These are phyloP conservation scores for Fremontodendron californicum DNA, from an alignment of 345 rosid genomes.

Conservation along the genomic window DNA sequence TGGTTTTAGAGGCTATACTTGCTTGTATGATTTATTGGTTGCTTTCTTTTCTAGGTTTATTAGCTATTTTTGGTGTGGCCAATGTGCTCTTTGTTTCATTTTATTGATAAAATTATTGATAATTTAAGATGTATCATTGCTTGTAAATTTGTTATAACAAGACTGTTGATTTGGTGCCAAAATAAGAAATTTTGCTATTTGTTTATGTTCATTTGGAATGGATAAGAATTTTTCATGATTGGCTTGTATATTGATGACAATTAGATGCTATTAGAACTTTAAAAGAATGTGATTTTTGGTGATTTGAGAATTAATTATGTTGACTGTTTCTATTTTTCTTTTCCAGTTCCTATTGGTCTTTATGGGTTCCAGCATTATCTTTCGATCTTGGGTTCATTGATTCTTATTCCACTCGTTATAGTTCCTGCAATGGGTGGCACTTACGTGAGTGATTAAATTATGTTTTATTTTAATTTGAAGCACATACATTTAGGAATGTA, in stretches of 20 bases:
- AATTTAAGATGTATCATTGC: neutral
- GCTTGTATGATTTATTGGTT: neutral
- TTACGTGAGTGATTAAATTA: slow-evolving; percentile 52
- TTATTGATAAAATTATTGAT: neutral
- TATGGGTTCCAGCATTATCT: slow-evolving; percentile 95
- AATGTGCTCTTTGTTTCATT: neutral
- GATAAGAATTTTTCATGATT: neutral
- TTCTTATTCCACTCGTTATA: slow-evolving; percentile 85
- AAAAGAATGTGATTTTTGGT: neutral
- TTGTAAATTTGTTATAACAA: neutral
- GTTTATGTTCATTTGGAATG: neutral
- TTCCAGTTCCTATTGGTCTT: slow-evolving; percentile 88
- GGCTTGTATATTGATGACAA: neutral
- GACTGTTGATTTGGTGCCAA: neutral
- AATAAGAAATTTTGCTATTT: neutral
- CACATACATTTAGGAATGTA: neutral
- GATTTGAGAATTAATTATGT: neutral
- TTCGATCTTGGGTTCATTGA: slow-evolving; percentile 81
- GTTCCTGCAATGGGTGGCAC: slow-evolving; percentile 99
- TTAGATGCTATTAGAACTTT: neutral
- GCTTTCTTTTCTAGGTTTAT: neutral
- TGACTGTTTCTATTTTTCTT: slow-evolving; percentile 9
- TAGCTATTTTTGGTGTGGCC: neutral
- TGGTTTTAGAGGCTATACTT: neutral
- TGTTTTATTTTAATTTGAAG: slow-evolving; percentile 4